These are phyloP conservation scores for Rehmannia glutinosa DNA, from an alignment of 257 asterid species.

Conservation along the genomic window DNA sequence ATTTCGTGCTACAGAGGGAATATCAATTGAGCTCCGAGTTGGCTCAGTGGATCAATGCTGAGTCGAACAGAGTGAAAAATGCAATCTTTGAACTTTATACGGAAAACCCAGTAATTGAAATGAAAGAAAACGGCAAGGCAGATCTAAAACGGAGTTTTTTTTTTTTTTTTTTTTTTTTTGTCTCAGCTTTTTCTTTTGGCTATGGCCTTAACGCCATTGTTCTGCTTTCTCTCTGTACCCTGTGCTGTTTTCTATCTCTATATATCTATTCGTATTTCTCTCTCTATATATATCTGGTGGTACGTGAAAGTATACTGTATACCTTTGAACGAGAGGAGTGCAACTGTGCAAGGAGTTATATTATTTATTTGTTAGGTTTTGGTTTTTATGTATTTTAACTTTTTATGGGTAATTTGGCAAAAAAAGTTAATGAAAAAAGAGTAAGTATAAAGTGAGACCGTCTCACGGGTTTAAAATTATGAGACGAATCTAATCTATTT, in stretches of 20 bases:
- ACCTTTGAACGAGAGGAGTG: constrained; percentile 16
- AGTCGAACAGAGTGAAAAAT: constrained; percentile 12
- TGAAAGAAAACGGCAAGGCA: constrained; percentile 14
- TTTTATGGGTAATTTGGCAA: neutral
- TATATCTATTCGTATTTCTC: constrained; percentile 6
- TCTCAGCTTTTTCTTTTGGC: neutral
- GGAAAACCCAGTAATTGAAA: constrained; percentile 22
- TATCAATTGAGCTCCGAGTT: constrained; percentile 12
- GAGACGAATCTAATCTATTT: too few relatives aligned
- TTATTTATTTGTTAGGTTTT: neutral
- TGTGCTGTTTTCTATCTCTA: constrained; percentile 14
- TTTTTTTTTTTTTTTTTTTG: neutral
- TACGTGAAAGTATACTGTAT: neutral
- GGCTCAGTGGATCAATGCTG: constrained; percentile 30
- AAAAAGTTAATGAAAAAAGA: too few relatives aligned
- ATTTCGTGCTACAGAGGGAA: neutral
- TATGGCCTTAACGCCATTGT: constrained; percentile 11
- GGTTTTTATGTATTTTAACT: neutral
- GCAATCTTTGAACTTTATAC: neutral
- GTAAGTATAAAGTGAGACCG: too few relatives aligned
- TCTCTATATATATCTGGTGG: constrained; percentile 15
- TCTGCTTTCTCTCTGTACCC: constrained; percentile 17
- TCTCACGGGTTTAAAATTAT: too few relatives aligned
- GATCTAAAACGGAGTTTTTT: constrained; percentile 26
- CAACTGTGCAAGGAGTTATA: neutral